A percentile compares a stretch with the other conserved stretches of the same genome.
Conservation (phyloP, 2,329 filamentous ascomycete genomes). For the Paecilomyces sp. region DNA sequence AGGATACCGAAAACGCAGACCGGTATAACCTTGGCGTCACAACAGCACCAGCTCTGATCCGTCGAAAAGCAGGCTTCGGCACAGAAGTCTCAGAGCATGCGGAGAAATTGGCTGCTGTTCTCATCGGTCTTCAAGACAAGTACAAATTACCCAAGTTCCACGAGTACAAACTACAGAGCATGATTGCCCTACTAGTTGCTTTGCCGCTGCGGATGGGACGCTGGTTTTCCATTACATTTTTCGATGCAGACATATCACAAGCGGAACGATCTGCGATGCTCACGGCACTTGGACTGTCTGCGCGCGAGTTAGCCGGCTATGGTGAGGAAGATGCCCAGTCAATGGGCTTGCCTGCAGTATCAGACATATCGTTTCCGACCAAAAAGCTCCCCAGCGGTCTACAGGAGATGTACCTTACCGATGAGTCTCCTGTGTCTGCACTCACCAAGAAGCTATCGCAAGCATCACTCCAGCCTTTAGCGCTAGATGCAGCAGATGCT, state of each 20-base stretch:
- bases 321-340: slow-evolving; percentile 46
- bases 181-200: slow-evolving; percentile 74
- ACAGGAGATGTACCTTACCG: slow-evolving; percentile 59
- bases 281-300: slow-evolving; percentile 71
- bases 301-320: slow-evolving; percentile 76
- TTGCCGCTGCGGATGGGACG: slow-evolving; percentile 71
- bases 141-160: slow-evolving; percentile 75
- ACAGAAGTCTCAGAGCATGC: slow-evolving; percentile 80
- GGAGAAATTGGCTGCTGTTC: slow-evolving; percentile 67
- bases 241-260: slow-evolving; percentile 85
- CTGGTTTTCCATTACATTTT: slow-evolving; percentile 79
- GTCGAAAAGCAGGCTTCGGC: slow-evolving; percentile 81
- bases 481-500: slow-evolving; percentile 71
- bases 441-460: slow-evolving; percentile 63
- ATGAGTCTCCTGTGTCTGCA: slow-evolving; percentile 53
- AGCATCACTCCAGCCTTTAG: slow-evolving; percentile 71
- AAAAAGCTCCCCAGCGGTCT: slow-evolving; percentile 69
- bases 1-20: slow-evolving; percentile 77
- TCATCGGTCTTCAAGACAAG: slow-evolving; percentile 78
- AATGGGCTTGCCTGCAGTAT: slow-evolving; percentile 23
- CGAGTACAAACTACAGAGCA: slow-evolving; percentile 66
- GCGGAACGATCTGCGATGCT: slow-evolving; percentile 76
- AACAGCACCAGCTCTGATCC: slow-evolving; percentile 72
- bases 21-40: slow-evolving; percentile 71
- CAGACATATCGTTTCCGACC: slow-evolving; percentile 61